A percentile compares a stretch with the other conserved stretches of the same genome.
Conservation (phyloP, 139 green algal genomes). For the Klebsormidium nitens region DNA sequence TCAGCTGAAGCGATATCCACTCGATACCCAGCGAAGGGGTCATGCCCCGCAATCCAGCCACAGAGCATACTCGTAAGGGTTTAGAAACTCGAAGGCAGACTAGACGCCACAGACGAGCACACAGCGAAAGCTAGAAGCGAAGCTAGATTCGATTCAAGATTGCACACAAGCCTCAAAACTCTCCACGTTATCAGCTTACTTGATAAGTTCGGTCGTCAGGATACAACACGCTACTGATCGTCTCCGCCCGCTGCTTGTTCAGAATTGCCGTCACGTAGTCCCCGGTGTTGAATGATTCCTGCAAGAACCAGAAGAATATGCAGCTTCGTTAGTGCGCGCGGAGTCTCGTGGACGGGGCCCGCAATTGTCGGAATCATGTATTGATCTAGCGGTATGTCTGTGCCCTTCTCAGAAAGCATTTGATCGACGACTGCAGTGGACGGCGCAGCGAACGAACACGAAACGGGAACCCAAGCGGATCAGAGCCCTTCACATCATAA, state of each 20-base stretch:
- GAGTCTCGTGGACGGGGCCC: no score
- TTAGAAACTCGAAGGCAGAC: no score
- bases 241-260: constrained; percentile 74
- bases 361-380: no score
- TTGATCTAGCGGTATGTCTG: no score
- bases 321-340: neutral
- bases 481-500: neutral
- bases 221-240: constrained; percentile 95
- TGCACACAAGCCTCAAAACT: no score
- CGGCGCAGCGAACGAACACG: neutral
- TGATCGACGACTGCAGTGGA: constrained; percentile 38
- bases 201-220: constrained; percentile 89
- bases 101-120: no score
- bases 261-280: constrained; percentile 80
- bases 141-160: no score
- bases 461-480: neutral
- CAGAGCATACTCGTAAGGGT: no score
- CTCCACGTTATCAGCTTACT: constrained; percentile 16
- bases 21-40: neutral
- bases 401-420: neutral
- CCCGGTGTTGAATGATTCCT: constrained; percentile 73
- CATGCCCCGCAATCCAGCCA: neutral
- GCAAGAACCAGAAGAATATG: constrained; percentile 1
- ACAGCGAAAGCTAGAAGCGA: no score
- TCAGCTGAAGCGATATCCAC: no score